Evolutionary conservation across 2,329 filamentous ascomycete species (phyloP), one percentile per base, ranked within the genome.

Genomic region (Pyrenochaeta sp.): DNA sequence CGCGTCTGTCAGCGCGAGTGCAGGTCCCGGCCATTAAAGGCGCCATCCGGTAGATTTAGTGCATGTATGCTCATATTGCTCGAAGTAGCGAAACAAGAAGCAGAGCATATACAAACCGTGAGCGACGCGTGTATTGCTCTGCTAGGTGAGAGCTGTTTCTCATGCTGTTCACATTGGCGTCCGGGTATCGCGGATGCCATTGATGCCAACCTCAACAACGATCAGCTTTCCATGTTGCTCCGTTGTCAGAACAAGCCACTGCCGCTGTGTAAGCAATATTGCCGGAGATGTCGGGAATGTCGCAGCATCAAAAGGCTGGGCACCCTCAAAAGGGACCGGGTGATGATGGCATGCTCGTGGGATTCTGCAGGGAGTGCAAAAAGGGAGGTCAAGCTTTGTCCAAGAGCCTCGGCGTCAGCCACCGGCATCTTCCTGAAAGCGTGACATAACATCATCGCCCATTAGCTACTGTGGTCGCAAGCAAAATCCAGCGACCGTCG

Each of bases 371-470:
- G 15, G 36, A 39, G 13, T 15, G 22, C 25, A 19, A 44, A 24
- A 27, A 36, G 2, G 36, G 13, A 46, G 54, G 58, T 62, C 67
- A 72, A 72, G 69, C 69, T 71, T 72, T 66, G 62, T 64, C 64
- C 65, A 72, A 68, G 66, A 67, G 50, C 56, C 68, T 71, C 56
- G 69, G 67, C 68, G 61, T 55, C 61, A 67, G 66, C 62, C 62
- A 62, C 60, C 52, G 54, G 49, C 59, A 54, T 61, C 54, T 61
- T 51, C 32, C 46, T 54, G 51, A 55, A 65, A 59, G 59, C 59
- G 64, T 66, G 62, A 62, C 65, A 64, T 60, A 64, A 64, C 60
- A 50, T 54, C 58, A 48, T 50, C 22, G 22, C 51, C 22, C 52
- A 47, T 46, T 54, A 36, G 32, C 10, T 28, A 34, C 19, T 12